These are phyloP conservation scores for Nitzschia sp. DNA, from an alignment of 108 stramenopile species.

Conservation along the genomic window DNA sequence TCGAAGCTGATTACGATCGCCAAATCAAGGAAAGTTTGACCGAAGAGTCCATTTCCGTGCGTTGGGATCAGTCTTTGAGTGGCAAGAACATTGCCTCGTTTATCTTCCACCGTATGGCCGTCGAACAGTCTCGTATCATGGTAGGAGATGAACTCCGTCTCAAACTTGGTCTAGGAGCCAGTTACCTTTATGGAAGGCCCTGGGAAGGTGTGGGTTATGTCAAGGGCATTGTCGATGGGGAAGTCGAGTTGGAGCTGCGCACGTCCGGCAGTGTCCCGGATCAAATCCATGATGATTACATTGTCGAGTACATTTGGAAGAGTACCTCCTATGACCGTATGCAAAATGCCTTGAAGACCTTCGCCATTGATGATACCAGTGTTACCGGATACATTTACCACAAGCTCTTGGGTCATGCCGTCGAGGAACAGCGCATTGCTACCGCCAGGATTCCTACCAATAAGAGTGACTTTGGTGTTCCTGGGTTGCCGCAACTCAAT, in stretches of 20 bases:
- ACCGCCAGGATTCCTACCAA: slow-evolving; percentile 59
- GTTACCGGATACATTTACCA: slow-evolving; percentile 98
- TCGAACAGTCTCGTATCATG: slow-evolving; percentile 78
- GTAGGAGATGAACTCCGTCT: slow-evolving; percentile 94
- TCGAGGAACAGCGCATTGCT: slow-evolving; percentile 89
- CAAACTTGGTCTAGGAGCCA: slow-evolving; percentile 75
- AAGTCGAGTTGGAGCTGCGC: slow-evolving; percentile 86
- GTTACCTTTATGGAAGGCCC: slow-evolving; percentile 75
- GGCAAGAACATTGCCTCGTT: slow-evolving; percentile 87
- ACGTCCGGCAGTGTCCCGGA: slow-evolving; percentile 63
- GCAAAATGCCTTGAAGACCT: slow-evolving; percentile 96
- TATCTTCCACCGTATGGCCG: slow-evolving; percentile 68
- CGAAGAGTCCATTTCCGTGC: slow-evolving; percentile 83
- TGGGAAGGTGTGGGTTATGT: slow-evolving; percentile 94
- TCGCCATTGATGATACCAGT: slow-evolving; percentile 96
- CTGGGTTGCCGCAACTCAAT: slow-evolving; percentile 95
- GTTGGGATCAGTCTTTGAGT: slow-evolving; percentile 91
- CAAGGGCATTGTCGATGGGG: slow-evolving; percentile 86
- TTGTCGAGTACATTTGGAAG: slow-evolving; percentile 98
- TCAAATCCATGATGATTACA: slow-evolving; percentile 85
- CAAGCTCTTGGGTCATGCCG: slow-evolving; percentile 93
- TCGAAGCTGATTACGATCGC: slow-evolving; percentile 98
- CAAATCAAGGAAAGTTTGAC: slow-evolving; percentile 90
- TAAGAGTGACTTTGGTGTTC: slow-evolving; percentile 73
- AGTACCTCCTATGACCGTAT: slow-evolving; percentile 95